These are phyloP conservation scores for Cordyceps militaris DNA, from an alignment of 2,329 filamentous ascomycete genomes.

Conservation along the genomic window DNA sequence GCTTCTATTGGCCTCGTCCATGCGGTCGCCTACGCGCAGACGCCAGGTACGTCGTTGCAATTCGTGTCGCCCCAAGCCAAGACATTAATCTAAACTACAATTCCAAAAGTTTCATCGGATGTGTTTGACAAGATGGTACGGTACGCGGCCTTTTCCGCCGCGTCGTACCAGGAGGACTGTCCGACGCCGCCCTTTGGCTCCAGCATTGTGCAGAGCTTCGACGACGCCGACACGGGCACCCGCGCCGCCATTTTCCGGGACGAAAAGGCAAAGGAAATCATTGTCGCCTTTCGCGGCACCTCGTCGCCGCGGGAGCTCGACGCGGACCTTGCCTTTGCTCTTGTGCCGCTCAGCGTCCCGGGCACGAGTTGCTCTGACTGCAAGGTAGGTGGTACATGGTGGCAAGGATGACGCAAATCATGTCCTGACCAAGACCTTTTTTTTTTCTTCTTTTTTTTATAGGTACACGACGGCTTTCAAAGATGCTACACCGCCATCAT, in stretches of 20 bases:
- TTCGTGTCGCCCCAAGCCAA: neutral
- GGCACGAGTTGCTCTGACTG: slow-evolving; percentile 5
- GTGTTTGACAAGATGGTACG: slow-evolving; percentile 3
- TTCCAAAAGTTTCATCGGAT: neutral
- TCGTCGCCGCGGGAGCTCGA: slow-evolving; percentile 2
- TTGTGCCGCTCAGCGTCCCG: neutral
- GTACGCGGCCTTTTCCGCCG: slow-evolving; percentile 17
- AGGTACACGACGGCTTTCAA: slow-evolving; percentile 9
- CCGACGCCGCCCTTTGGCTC: slow-evolving; percentile 30
- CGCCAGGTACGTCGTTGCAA: neutral
- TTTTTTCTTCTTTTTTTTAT: too few relatives aligned
- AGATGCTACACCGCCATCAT: neutral
- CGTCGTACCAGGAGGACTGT: slow-evolving; percentile 28
- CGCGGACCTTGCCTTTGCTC: slow-evolving; percentile 3
- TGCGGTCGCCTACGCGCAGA: neutral
- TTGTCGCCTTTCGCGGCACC: slow-evolving; percentile 49
- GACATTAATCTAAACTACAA: neutral
- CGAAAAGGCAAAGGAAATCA: slow-evolving; percentile 33
- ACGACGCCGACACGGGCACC: slow-evolving; percentile 26
- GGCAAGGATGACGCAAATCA: neutral
- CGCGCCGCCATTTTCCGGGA: slow-evolving; percentile 9
- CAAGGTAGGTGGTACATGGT: neutral
- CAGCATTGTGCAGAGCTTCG: slow-evolving; percentile 18
- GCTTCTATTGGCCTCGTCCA: neutral
- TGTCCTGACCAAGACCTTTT: too few relatives aligned